Conservation (phyloP, 805 yeast species). For the Metschnikowia lochheadii region DNA sequence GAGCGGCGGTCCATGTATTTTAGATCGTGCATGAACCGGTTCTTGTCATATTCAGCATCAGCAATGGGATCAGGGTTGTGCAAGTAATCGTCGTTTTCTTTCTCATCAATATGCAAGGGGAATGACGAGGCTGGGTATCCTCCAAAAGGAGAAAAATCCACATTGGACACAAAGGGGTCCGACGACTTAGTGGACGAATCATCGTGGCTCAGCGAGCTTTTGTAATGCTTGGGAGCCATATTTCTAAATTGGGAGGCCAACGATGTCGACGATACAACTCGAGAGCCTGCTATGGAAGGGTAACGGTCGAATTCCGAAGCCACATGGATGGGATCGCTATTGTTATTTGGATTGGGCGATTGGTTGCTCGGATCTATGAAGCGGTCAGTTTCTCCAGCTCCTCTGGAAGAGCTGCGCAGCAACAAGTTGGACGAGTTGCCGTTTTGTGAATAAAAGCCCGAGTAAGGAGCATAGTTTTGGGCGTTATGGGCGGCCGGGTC, state of each 20-base stretch:
- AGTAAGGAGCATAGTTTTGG: slow-evolving; percentile 30
- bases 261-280: slow-evolving; percentile 51
- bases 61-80: slow-evolving; percentile 96
- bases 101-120: slow-evolving; percentile 87
- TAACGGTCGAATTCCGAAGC: slow-evolving; percentile 66
- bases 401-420: slow-evolving; percentile 11
- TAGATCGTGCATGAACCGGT: slow-evolving; percentile 60
- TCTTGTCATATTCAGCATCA: slow-evolving; percentile 80
- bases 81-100: slow-evolving; percentile 90
- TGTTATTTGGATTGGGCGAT: slow-evolving; percentile 5
- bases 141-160: slow-evolving; percentile 85
- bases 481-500: slow-evolving; percentile 2
- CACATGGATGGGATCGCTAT: slow-evolving; percentile 21
- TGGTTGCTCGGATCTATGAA: slow-evolving; percentile 10
- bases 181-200: slow-evolving; percentile 20
- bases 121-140: slow-evolving; percentile 93
- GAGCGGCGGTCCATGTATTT: slow-evolving; percentile 64
- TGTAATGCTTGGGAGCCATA: slow-evolving; percentile 7
- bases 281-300: slow-evolving; percentile 56
- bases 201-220: slow-evolving; percentile 16
- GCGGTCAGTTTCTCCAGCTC: slow-evolving; percentile 10
- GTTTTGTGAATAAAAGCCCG: slow-evolving; percentile 36
- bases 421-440: slow-evolving; percentile 38
- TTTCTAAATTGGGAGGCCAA: slow-evolving; percentile 13
- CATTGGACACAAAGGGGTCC: slow-evolving; percentile 41